Evolutionary conservation across 495 filamentous ascomycete species (phyloP), one percentile per base, ranked within the genome.

Genomic region (Apodospora peruviana): DNA sequence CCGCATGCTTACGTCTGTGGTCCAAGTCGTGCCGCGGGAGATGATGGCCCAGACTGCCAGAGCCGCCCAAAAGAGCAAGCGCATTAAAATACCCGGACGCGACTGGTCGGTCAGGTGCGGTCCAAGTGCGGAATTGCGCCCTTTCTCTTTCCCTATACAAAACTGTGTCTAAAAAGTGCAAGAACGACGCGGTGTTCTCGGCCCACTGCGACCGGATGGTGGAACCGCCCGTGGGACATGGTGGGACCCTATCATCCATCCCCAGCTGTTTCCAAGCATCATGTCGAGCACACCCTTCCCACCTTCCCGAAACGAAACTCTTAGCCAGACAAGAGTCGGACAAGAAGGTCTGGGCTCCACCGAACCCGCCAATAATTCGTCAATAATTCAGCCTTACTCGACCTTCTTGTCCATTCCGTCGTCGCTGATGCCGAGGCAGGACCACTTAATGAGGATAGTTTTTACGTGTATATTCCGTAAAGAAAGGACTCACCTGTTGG

Each of bases 241-340:
- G n/a, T n/a, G n/a, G n/a, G n/a, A n/a, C n/a, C n/a, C n/a, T n/a
- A n/a, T n/a, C n/a, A n/a, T 10, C 19, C 22, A 14, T 10, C 40
- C 40, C 5, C 40, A 42, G 19, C 9, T 23, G 40, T 42, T 42
- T 42, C 40, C 40, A 17, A 42, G 10, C 22, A 22, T 24, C 36
- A 39, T 42, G 36, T 38, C 16, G 16, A 17, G 5, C 9, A 44
- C 16, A 29, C 42, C 42, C 8, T 19, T 44, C 22, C 42, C 42
- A 44, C 42, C 42, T 44, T 44, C 42, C 42, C 42, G 17, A 44
- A 44, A 44, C 42, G 42, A 41, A 41, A 16, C 16, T 38, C 16
- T 1, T 12, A 42, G 17, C 9, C 19, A 11, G 16, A 42, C 14
- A 11, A 5, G 19, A 10, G 24, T 20, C 16, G 24, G 16, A 19